Conservation (phyloP, 1,284 basidiomycete genomes). For the Entoloma clypeatum region DNA sequence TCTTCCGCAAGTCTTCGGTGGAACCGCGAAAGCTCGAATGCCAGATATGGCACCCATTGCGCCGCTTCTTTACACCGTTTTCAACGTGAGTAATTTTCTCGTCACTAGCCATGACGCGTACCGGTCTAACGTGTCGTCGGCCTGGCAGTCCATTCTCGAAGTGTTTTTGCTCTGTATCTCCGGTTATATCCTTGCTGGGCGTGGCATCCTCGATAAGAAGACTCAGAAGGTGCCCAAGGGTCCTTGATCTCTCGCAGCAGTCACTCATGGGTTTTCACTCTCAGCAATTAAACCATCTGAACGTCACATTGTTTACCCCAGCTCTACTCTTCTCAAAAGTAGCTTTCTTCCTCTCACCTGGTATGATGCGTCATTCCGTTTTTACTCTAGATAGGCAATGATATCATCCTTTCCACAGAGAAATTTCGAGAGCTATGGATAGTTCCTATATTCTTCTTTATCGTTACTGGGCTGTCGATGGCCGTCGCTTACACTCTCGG, state of each 20-base stretch:
- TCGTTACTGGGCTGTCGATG: constrained; percentile 69
- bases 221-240: constrained; percentile 73
- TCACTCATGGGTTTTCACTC: background rate
- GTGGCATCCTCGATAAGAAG: constrained; percentile 83
- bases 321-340: constrained; percentile 93
- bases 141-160: constrained; percentile 78
- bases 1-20: no score
- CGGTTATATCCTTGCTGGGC: constrained; percentile 78
- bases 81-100: constrained; percentile 20
- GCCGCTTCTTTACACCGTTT: constrained; percentile 33
- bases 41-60: constrained; percentile 23
- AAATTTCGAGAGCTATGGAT: constrained; percentile 90
- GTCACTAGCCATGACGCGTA: no score
- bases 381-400: background rate
- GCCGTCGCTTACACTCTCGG: constrained; percentile 48
- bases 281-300: constrained; percentile 74
- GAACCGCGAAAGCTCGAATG: no score
- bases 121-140: background rate
- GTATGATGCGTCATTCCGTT: constrained; percentile 31
- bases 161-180: constrained; percentile 86
- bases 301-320: constrained; percentile 89
- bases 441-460: constrained; percentile 79
- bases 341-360: constrained; percentile 74
- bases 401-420: constrained; percentile 33
- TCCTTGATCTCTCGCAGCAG: background rate